phyloP scores from a whole-genome alignment of 768 basidiomycete species.

The Lactifluus hygrophoroides region DNA sequence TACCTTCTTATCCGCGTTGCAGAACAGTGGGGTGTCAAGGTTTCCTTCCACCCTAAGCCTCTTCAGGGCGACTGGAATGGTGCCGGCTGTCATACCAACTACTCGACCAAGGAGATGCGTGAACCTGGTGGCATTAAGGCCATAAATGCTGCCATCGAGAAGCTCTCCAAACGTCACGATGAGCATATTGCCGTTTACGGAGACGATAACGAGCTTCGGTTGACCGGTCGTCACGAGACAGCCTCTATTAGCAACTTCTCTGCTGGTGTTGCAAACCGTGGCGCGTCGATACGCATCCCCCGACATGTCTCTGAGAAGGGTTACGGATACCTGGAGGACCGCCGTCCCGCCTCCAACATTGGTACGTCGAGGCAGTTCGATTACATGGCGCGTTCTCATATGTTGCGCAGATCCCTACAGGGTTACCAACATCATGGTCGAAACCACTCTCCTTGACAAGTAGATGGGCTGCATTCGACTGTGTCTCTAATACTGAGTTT shows the following conservation, averaged over 20 bases:
- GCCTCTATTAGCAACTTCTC: slow-evolving; percentile 88
- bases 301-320: slow-evolving; percentile 89
- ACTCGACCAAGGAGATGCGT: slow-evolving; percentile 90
- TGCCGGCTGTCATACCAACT: slow-evolving; percentile 98
- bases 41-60: slow-evolving; percentile 99
- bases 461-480: slow-evolving; percentile 24
- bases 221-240: slow-evolving; percentile 97
- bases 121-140: slow-evolving; percentile 86
- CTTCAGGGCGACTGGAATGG: slow-evolving; percentile 98
- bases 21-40: slow-evolving; percentile 95
- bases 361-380: slow-evolving; percentile 41
- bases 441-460: slow-evolving; percentile 72
- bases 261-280: slow-evolving; percentile 95
- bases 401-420: slow-evolving; percentile 75
- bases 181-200: slow-evolving; percentile 98
- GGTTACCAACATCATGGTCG: slow-evolving; percentile 81
- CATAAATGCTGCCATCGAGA: slow-evolving; percentile 91
- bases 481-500: neutral
- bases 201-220: slow-evolving; percentile 92
- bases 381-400: neutral
- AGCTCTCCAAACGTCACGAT: slow-evolving; percentile 80
- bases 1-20: slow-evolving; percentile 93
- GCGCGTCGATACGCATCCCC: slow-evolving; percentile 93
- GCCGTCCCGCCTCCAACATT: slow-evolving; percentile 97
- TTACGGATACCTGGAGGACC: slow-evolving; percentile 92